Conservation (phyloP, 768 basidiomycete genomes). For the Boletellus ananiceps region DNA sequence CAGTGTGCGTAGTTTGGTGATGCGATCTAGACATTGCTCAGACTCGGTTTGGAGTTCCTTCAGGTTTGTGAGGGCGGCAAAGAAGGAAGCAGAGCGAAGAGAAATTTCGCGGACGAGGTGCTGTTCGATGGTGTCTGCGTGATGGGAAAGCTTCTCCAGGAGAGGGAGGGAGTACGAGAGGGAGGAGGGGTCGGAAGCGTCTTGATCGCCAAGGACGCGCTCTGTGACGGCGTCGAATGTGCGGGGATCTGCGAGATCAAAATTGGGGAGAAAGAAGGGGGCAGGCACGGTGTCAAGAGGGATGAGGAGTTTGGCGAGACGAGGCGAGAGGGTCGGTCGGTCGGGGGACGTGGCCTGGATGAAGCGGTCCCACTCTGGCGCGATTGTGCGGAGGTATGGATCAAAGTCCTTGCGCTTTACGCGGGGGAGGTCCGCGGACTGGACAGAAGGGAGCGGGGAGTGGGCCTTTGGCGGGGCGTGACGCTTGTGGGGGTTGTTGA, state of each 20-base stretch:
- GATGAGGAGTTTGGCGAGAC: slow-evolving; percentile 49
- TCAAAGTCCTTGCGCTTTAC: slow-evolving; percentile 83
- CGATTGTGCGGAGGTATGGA: slow-evolving; percentile 66
- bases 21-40: slow-evolving; percentile 71
- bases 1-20: slow-evolving; percentile 64
- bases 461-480: slow-evolving; percentile 87
- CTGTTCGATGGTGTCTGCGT: slow-evolving; percentile 90
- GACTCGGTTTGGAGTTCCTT: slow-evolving; percentile 91
- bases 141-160: slow-evolving; percentile 85
- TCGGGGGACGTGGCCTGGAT: slow-evolving; percentile 40
- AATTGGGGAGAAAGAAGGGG: slow-evolving; percentile 73
- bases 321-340: slow-evolving; percentile 24
- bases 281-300: slow-evolving; percentile 71
- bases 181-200: slow-evolving; percentile 51
- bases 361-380: slow-evolving; percentile 76
- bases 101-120: slow-evolving; percentile 94
- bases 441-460: slow-evolving; percentile 67
- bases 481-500: slow-evolving; percentile 83
- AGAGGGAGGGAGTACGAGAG: slow-evolving; percentile 67
- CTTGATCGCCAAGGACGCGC: slow-evolving; percentile 37
- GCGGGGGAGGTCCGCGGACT: slow-evolving; percentile 72
- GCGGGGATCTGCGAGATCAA: slow-evolving; percentile 76
- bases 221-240: slow-evolving; percentile 78
- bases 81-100: slow-evolving; percentile 88
- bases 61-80: slow-evolving; percentile 90